These are phyloP conservation scores for Areca catechu DNA, from an alignment of 176 grass and related monocot genomes.

Conservation along the genomic window DNA sequence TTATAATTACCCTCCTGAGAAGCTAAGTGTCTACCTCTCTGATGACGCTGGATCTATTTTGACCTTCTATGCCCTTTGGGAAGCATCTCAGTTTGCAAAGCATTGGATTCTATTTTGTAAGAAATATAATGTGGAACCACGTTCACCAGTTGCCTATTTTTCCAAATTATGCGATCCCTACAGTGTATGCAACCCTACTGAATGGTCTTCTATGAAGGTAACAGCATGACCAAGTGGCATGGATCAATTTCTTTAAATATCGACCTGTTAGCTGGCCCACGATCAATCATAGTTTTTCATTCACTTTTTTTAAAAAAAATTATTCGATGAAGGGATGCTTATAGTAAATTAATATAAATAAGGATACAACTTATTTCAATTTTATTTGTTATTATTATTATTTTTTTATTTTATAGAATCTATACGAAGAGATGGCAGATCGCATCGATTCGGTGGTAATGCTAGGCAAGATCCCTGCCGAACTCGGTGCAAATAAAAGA, in stretches of 20 bases:
- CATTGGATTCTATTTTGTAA: conserved; percentile 69
- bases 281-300: no score
- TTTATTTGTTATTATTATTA: no score
- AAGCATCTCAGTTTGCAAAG: conserved; percentile 66
- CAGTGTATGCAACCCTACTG: conserved; percentile 13
- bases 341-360: no score
- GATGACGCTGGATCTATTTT: conserved; percentile 44
- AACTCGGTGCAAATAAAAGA: conserved; percentile 12
- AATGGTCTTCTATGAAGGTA: conserved; percentile 60
- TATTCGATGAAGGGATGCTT: no score
- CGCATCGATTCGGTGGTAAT: conserved; percentile 26
- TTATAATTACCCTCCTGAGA: conserved; percentile 58
- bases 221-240: not conserved
- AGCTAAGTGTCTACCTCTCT: conserved; percentile 63
- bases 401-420: conserved; percentile 14
- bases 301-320: no score
- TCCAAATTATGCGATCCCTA: conserved; percentile 6
- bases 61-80: conserved; percentile 47
- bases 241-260: no score
- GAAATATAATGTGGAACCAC: conserved; percentile 45
- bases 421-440: conserved; percentile 41
- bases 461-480: conserved; percentile 34
- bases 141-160: conserved; percentile 65
- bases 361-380: no score
- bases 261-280: no score